These are phyloP conservation scores for Aspergillus oerlinghausenensis DNA, from an alignment of 2,329 filamentous ascomycete genomes.

Conservation along the genomic window DNA sequence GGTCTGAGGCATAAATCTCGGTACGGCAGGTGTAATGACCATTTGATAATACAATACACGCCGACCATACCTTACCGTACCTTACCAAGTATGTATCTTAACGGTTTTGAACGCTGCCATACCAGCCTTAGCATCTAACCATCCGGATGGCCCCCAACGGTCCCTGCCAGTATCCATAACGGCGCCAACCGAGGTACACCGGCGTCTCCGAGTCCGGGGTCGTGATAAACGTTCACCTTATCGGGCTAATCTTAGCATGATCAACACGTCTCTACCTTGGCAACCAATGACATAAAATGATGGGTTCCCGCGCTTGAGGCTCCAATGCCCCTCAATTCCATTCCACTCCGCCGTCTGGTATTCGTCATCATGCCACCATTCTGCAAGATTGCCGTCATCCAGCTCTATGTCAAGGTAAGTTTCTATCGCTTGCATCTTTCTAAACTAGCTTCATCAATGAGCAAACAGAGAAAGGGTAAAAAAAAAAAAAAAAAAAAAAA, in stretches of 20 bases:
- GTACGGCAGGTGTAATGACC: too few species aligned
- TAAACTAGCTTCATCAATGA: too few species aligned
- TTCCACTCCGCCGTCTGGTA: neutral
- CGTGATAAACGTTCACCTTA: neutral
- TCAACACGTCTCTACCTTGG: neutral
- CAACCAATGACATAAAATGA: neutral
- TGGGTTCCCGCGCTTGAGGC: neutral
- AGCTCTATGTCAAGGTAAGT: conserved; percentile 6
- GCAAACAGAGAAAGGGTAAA: neutral
- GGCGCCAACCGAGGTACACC: neutral
- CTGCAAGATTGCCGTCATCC: conserved; percentile 5
- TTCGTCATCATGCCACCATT: neutral
- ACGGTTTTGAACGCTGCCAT: too few species aligned
- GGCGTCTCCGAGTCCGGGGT: neutral
- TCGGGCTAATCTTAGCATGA: neutral
- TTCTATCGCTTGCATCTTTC: neutral
- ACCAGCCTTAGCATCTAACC: too few species aligned
- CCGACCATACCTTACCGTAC: too few species aligned
- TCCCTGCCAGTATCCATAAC: neutral
- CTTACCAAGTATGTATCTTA: too few species aligned
- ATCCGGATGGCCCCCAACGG: too few species aligned
- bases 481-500: too few species aligned
- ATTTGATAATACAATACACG: too few species aligned
- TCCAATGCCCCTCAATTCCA: neutral
- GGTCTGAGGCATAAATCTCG: too few species aligned